A percentile compares a stretch with the other conserved stretches of the same genome.
These are phyloP conservation scores for Potentilla sterilis DNA, from an alignment of 306 rosid species.

Conservation along the genomic window DNA sequence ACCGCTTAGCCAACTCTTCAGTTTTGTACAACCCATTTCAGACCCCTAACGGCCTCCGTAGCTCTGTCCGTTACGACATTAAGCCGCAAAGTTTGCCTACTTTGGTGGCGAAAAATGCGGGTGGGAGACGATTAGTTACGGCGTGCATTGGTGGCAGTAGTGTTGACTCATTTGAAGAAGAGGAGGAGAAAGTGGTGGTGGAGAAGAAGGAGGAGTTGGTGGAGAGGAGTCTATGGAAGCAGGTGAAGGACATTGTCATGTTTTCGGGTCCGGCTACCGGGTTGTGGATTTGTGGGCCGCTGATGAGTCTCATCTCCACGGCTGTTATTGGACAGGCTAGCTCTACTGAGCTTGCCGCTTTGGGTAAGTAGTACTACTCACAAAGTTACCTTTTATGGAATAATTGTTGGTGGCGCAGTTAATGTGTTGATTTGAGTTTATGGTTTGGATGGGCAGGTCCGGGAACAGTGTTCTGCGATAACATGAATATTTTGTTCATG, in stretches of 20 bases:
- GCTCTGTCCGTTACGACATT: neutral
- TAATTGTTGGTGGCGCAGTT: too few species aligned
- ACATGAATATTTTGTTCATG: conserved; percentile 9
- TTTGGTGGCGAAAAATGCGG: neutral
- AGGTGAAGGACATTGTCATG: conserved; percentile 33
- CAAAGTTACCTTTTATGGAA: too few species aligned
- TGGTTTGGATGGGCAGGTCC: conserved; percentile 13
- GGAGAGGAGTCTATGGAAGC: conserved; percentile 24
- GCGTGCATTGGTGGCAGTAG: neutral
- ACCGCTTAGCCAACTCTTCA: conserved; percentile 8
- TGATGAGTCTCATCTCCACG: conserved; percentile 38
- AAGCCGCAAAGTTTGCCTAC: neutral
- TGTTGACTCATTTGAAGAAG: conserved; percentile 4
- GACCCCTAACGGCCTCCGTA: neutral
- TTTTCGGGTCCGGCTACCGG: conserved; percentile 38
- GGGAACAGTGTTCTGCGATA: neutral
- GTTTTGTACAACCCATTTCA: neutral
- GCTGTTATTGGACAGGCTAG: conserved; percentile 33
- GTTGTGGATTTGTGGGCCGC: conserved; percentile 33
- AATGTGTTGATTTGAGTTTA: neutral
- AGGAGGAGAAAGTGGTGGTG: neutral
- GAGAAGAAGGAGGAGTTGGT: conserved; percentile 24
- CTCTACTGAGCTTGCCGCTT: conserved; percentile 42
- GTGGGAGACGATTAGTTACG: neutral
- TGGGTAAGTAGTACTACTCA: conserved; percentile 19